These are phyloP conservation scores for Globisporangium recalcitrans DNA, from an alignment of 352 stramenopile species.

Conservation along the genomic window DNA sequence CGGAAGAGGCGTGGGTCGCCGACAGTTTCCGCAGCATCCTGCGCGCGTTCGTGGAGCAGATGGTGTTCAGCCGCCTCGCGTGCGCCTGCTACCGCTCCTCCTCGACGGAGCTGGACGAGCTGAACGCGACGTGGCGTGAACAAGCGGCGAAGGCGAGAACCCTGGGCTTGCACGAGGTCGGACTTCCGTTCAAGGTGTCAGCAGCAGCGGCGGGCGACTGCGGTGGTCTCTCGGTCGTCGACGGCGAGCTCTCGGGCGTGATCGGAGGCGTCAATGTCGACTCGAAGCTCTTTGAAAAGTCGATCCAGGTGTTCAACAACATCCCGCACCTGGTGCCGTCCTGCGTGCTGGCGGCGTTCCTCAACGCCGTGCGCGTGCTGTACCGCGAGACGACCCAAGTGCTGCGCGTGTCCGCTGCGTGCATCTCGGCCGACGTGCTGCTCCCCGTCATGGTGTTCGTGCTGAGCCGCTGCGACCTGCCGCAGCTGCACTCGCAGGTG, in stretches of 20 bases:
- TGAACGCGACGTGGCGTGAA: slow-evolving; percentile 61
- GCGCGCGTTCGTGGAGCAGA: slow-evolving; percentile 60
- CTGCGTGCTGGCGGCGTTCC: slow-evolving; percentile 52
- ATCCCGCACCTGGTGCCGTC: slow-evolving; percentile 71
- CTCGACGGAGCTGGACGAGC: slow-evolving; percentile 56
- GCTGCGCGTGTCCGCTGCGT: slow-evolving; percentile 38
- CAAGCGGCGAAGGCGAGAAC: slow-evolving; percentile 36
- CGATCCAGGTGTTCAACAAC: slow-evolving; percentile 62
- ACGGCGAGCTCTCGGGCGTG: slow-evolving; percentile 4
- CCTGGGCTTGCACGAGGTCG: slow-evolving; percentile 49
- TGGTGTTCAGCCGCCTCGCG: slow-evolving; percentile 67
- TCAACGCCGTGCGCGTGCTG: slow-evolving; percentile 58
- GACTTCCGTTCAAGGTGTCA: slow-evolving; percentile 37
- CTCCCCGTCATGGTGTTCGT: slow-evolving; percentile 73
- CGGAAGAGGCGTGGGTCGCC: slow-evolving; percentile 30
- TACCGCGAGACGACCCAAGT: slow-evolving; percentile 54
- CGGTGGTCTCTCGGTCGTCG: background rate
- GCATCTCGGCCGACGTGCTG: slow-evolving; percentile 74
- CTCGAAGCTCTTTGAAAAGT: slow-evolving; percentile 34
- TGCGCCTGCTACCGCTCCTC: slow-evolving; percentile 55
- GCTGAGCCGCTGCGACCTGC: slow-evolving; percentile 58
- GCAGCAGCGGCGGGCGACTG: slow-evolving; percentile 12
- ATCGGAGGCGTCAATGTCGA: slow-evolving; percentile 15
- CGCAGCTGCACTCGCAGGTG: slow-evolving; percentile 72
- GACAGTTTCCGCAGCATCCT: slow-evolving; percentile 25